These are phyloP conservation scores for Trichoderma polysporum DNA, from an alignment of 2,329 filamentous ascomycete genomes.

Conservation along the genomic window DNA sequence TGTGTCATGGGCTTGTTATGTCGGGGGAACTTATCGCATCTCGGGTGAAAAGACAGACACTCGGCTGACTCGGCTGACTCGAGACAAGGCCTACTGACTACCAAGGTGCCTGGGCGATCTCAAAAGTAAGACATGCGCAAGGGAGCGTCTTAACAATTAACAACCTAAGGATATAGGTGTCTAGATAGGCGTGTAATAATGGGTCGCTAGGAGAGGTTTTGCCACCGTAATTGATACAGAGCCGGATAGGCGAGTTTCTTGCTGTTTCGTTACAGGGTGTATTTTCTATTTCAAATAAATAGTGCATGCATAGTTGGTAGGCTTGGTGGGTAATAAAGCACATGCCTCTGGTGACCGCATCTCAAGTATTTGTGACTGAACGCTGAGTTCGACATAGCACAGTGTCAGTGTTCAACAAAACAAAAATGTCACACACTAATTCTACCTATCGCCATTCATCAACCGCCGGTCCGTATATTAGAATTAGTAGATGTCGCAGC, in stretches of 20 bases:
- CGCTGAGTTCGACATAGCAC: no score
- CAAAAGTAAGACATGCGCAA: neutral
- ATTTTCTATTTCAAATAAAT: no score
- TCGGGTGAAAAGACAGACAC: neutral
- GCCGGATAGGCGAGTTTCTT: neutral
- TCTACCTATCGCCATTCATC: no score
- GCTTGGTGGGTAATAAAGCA: no score
- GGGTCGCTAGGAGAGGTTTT: neutral
- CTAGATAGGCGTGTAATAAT: neutral
- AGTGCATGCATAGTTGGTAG: no score
- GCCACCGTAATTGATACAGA: neutral
- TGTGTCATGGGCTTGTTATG: neutral
- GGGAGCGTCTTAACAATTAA: neutral
- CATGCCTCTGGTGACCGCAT: no score
- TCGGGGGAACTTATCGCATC: neutral
- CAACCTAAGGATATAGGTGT: neutral
- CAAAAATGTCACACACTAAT: no score
- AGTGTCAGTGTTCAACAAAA: no score
- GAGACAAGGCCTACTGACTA: neutral
- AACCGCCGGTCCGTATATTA: no score
- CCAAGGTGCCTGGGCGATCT: neutral
- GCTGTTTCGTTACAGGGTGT: neutral
- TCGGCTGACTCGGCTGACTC: neutral
- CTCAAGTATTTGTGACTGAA: no score
- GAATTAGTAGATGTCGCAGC: neutral